These are phyloP conservation scores for Solanum hybrid DNA, from an alignment of 305 asterid species.

Conservation along the genomic window DNA sequence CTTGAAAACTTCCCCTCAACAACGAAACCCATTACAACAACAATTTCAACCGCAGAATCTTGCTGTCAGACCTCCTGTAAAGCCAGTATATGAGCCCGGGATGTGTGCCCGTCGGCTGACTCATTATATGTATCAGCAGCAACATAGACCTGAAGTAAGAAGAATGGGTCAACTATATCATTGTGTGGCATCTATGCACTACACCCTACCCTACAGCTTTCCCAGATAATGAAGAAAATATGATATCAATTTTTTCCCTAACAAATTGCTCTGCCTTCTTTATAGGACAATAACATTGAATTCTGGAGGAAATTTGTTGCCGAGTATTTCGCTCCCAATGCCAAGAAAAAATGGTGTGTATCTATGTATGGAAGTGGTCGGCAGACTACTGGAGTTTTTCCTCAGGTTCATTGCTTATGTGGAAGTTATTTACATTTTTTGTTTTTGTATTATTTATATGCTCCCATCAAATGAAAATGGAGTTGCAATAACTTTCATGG, in stretches of 20 bases:
- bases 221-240: not conserved
- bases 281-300: constrained; percentile 71
- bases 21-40: constrained; percentile 45
- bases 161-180: not conserved
- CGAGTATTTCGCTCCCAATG: constrained; percentile 66
- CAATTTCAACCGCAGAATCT: constrained; percentile 61
- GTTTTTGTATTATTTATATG: not conserved
- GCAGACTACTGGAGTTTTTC: constrained; percentile 65
- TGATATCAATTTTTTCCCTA: not conserved
- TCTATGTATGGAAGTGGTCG: constrained; percentile 80
- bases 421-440: not conserved
- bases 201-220: not conserved
- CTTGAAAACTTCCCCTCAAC: constrained; percentile 68
- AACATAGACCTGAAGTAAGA: constrained; percentile 68
- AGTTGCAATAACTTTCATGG: not conserved
- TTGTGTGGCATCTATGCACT: not conserved
- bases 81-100: constrained; percentile 65
- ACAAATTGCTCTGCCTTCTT: not conserved
- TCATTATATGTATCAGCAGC: constrained; percentile 73
- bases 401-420: constrained; percentile 47
- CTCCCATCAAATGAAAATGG: not conserved
- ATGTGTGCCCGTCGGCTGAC: constrained; percentile 76
- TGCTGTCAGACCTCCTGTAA: constrained; percentile 45
- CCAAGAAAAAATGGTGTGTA: constrained; percentile 79
- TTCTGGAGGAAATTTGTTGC: constrained; percentile 75